These are phyloP conservation scores for Phytophthora sojae DNA, from an alignment of 352 stramenopile genomes.

Conservation along the genomic window DNA sequence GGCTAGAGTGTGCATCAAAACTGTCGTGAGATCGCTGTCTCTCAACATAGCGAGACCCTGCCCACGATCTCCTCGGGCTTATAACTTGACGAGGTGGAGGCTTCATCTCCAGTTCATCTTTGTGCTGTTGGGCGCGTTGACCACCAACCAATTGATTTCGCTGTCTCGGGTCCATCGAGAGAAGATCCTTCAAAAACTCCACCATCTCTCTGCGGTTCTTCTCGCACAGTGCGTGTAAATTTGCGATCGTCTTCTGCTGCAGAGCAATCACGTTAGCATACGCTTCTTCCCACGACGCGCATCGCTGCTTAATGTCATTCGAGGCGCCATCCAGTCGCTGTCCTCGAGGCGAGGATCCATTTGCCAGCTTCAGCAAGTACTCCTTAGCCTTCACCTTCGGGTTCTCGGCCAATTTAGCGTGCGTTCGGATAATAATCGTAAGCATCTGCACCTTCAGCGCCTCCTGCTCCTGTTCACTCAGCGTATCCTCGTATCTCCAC, in stretches of 20 bases:
- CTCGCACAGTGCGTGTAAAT: constrained; percentile 62
- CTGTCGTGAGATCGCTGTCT: constrained; percentile 5
- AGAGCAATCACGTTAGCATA: constrained; percentile 77
- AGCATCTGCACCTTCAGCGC: constrained; percentile 69
- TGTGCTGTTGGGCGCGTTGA: background rate
- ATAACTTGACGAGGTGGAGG: background rate
- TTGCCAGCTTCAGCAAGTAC: constrained; percentile 69
- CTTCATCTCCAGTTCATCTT: constrained; percentile 23
- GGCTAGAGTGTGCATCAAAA: constrained; percentile 17
- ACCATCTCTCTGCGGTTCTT: constrained; percentile 52
- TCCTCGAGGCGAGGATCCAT: constrained; percentile 19
- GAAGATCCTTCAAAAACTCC: constrained; percentile 58
- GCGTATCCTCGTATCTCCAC: constrained; percentile 56
- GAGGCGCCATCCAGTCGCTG: constrained; percentile 21
- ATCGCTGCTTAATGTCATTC: constrained; percentile 44
- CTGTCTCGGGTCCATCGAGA: constrained; percentile 55
- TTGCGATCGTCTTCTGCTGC: constrained; percentile 81
- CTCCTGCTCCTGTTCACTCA: constrained; percentile 40
- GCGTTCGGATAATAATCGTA: constrained; percentile 67
- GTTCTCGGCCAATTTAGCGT: constrained; percentile 61
- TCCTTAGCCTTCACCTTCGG: constrained; percentile 72
- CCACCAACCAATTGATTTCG: constrained; percentile 29
- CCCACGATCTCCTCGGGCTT: constrained; percentile 9
- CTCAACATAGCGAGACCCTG: constrained; percentile 12
- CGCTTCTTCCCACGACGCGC: constrained; percentile 71